phyloP scores from a whole-genome alignment of 2,329 filamentous ascomycete species.

The Colletotrichum caudatum region DNA sequence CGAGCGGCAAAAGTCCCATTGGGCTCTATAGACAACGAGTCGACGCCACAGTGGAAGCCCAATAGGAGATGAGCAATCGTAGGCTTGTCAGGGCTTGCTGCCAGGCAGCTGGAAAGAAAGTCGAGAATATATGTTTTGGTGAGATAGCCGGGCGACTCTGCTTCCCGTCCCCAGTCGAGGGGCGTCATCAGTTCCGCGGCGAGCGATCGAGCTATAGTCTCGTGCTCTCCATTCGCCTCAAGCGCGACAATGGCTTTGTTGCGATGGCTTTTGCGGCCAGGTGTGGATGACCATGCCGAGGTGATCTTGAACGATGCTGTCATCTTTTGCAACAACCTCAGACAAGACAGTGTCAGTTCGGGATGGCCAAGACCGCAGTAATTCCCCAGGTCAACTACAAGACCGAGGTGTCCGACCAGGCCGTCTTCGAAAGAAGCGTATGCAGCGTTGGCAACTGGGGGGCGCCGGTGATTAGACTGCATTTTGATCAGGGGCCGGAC shows the following conservation, averaged over 20 bases:
- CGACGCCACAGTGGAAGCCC: conserved; percentile 84
- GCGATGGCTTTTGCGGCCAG: conserved; percentile 61
- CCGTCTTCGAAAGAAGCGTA: conserved; percentile 94
- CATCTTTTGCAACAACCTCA: conserved; percentile 87
- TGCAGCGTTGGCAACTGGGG: conserved; percentile 77
- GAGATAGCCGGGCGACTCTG: conserved; percentile 78
- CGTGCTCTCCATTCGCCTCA: conserved; percentile 82
- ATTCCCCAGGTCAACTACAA: conserved; percentile 85
- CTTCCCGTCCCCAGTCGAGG: conserved; percentile 79
- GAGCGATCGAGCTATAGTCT: conserved; percentile 82
- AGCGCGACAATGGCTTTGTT: conserved; percentile 92
- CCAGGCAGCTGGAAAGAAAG: conserved; percentile 85
- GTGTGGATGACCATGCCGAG: conserved; percentile 67
- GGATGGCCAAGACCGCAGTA: conserved; percentile 90
- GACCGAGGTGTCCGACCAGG: conserved; percentile 80
- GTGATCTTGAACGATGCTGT: conserved; percentile 86
- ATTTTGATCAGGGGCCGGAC: conserved; percentile 82
- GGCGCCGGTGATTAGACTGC: conserved; percentile 69
- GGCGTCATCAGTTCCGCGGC: conserved; percentile 74
- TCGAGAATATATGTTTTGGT: conserved; percentile 88
- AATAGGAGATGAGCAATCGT: conserved; percentile 92
- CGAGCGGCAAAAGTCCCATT: conserved; percentile 78
- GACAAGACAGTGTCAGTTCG: conserved; percentile 81
- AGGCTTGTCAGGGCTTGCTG: conserved; percentile 79
- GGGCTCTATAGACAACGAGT: conserved; percentile 74